A percentile compares a stretch with the other conserved stretches of the same genome.
These are phyloP conservation scores for Globisporangium orthogonon DNA, from an alignment of 352 stramenopile genomes.

Conservation along the genomic window DNA sequence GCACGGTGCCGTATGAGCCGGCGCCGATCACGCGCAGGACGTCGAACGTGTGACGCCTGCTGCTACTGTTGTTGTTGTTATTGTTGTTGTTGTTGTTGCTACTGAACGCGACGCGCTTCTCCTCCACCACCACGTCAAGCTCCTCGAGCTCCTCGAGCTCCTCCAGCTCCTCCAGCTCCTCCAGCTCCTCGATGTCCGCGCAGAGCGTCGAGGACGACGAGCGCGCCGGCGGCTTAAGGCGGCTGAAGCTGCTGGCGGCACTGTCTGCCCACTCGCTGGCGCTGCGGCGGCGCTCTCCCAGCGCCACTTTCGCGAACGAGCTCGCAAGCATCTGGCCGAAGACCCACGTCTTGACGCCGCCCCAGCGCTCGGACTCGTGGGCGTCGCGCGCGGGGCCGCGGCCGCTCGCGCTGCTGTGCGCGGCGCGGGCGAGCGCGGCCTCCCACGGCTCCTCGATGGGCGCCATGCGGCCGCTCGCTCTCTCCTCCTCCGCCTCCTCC, in stretches of 20 bases:
- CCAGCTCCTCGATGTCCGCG: slow-evolving; percentile 25
- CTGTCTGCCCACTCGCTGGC: slow-evolving; percentile 27
- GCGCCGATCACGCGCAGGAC: slow-evolving; percentile 70
- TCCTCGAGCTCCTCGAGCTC: slow-evolving; percentile 19
- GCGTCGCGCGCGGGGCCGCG: slow-evolving; percentile 12
- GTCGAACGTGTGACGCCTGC: slow-evolving; percentile 48
- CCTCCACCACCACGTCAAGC: slow-evolving; percentile 7
- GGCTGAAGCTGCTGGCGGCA: background rate
- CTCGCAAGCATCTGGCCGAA: slow-evolving; percentile 60
- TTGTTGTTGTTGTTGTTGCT: background rate
- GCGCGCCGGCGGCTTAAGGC: slow-evolving; percentile 20
- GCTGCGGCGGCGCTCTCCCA: slow-evolving; percentile 2
- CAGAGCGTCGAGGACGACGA: slow-evolving; percentile 46
- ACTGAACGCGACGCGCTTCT: background rate
- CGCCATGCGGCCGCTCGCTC: slow-evolving; percentile 6
- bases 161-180: background rate
- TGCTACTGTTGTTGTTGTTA: slow-evolving; percentile 4
- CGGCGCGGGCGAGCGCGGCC: slow-evolving; percentile 2
- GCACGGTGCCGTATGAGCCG: slow-evolving; percentile 69
- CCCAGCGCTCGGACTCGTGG: slow-evolving; percentile 26
- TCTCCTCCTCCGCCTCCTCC: background rate
- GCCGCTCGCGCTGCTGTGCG: background rate
- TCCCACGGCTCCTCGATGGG: slow-evolving; percentile 13
- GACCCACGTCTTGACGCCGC: slow-evolving; percentile 71
- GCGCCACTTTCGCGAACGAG: slow-evolving; percentile 58